Conservation (phyloP, 345 rosid genomes). For the Eucalyptus rudis region DNA sequence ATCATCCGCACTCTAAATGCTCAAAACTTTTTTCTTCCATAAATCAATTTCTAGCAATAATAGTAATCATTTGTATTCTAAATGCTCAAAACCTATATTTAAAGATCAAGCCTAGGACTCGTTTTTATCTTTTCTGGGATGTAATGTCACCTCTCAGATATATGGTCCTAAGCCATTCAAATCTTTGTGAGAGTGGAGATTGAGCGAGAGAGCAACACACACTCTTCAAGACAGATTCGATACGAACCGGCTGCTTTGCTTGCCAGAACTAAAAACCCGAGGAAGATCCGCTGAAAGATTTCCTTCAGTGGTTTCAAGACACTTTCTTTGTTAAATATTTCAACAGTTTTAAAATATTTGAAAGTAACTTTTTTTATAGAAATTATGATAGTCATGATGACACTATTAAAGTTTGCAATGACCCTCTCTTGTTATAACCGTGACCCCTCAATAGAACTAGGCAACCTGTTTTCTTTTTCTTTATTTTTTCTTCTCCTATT, state of each 20-base stretch:
- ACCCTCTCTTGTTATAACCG: neutral
- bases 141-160: neutral
- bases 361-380: neutral
- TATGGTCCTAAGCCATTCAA: neutral
- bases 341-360: neutral
- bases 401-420: neutral
- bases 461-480: neutral
- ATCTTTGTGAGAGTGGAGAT: neutral
- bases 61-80: accelerated
- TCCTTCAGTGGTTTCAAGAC: neutral
- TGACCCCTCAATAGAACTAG: neutral
- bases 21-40: accelerated
- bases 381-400: neutral
- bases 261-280: neutral
- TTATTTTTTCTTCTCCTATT: too few species aligned
- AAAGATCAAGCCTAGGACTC: neutral
- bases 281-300: neutral
- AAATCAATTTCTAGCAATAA: accelerated
- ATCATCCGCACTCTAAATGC: accelerated
- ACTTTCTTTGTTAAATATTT: neutral
- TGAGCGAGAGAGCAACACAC: neutral
- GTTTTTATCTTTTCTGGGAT: neutral
- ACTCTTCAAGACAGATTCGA: neutral
- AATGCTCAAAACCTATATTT: too few species aligned
- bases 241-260: neutral